These are phyloP conservation scores for Naganishia antarctica DNA, from an alignment of 768 basidiomycete species.

Conservation along the genomic window DNA sequence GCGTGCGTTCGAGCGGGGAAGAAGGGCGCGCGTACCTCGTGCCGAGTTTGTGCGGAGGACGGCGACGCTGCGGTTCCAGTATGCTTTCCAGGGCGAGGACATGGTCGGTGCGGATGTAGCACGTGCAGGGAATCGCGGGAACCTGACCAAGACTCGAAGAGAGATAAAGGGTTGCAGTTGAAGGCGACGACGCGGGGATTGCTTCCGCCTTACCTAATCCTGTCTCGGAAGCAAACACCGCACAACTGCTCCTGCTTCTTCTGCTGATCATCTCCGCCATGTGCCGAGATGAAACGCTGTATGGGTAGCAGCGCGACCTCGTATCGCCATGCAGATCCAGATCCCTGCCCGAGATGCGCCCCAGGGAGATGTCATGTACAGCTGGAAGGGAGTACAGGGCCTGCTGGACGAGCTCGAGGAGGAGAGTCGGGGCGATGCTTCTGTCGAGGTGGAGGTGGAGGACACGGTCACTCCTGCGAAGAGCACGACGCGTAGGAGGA, in stretches of 20 bases:
- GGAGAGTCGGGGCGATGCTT: neutral
- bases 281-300: too few relatives aligned
- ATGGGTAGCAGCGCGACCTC: too few relatives aligned
- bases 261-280: too few relatives aligned
- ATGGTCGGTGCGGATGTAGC: too few relatives aligned
- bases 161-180: too few relatives aligned
- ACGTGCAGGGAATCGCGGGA: too few relatives aligned
- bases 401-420: slow-evolving; percentile 2
- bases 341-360: neutral
- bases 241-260: too few relatives aligned
- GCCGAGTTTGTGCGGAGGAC: slow-evolving; percentile 38
- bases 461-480: neutral
- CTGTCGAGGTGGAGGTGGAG: neutral
- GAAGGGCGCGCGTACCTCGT: slow-evolving; percentile 31
- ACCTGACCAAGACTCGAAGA: too few relatives aligned
- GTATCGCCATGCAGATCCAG: too few relatives aligned
- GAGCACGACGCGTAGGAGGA: too few relatives aligned
- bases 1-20: neutral
- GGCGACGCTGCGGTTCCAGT: slow-evolving; percentile 40
- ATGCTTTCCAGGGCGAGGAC: slow-evolving; percentile 36
- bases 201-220: too few relatives aligned
- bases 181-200: neutral
- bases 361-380: slow-evolving; percentile 5
- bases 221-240: too few relatives aligned
- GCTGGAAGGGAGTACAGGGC: slow-evolving; percentile 12